Evolutionary conservation across 192 early-diverging fungal genomes (phyloP).

Genomic region (Phlyctochytrium bullatum): DNA sequence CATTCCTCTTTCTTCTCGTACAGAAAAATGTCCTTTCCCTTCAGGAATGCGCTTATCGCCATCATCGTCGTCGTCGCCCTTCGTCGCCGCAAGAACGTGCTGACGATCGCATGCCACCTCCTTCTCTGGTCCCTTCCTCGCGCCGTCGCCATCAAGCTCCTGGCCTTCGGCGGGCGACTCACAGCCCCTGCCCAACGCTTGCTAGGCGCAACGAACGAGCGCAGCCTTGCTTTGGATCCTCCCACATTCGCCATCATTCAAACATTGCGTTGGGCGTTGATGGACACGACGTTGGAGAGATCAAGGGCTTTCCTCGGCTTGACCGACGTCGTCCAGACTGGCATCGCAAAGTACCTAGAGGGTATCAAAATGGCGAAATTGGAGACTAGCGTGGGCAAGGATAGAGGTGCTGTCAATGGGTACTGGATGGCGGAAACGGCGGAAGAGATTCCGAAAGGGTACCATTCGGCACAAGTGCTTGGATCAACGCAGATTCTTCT

Average conservation of each 20-base stretch:
- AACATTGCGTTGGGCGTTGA: not conserved
- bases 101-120: too few species aligned
- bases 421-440: slow-evolving; percentile 7
- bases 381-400: not conserved
- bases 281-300: not conserved
- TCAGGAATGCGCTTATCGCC: too few species aligned
- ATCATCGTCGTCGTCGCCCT: too few species aligned
- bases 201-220: too few species aligned
- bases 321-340: not conserved
- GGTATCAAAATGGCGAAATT: not conserved
- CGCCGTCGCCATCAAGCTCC: too few species aligned
- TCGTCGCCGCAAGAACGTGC: too few species aligned
- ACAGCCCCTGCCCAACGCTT: too few species aligned
- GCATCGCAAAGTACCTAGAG: not conserved
- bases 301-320: not conserved
- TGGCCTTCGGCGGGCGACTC: too few species aligned
- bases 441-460: slow-evolving; percentile 8
- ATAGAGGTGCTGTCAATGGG: not conserved
- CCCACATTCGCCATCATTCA: not conserved
- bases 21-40: too few species aligned
- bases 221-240: too few species aligned
- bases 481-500: not conserved
- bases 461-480: not conserved
- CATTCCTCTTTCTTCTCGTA: too few species aligned
- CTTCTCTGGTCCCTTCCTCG: too few species aligned